A percentile compares a stretch with the other conserved stretches of the same genome.
Conservation (phyloP, 2,329 filamentous ascomycete genomes). For the Cladosporium sp. region DNA sequence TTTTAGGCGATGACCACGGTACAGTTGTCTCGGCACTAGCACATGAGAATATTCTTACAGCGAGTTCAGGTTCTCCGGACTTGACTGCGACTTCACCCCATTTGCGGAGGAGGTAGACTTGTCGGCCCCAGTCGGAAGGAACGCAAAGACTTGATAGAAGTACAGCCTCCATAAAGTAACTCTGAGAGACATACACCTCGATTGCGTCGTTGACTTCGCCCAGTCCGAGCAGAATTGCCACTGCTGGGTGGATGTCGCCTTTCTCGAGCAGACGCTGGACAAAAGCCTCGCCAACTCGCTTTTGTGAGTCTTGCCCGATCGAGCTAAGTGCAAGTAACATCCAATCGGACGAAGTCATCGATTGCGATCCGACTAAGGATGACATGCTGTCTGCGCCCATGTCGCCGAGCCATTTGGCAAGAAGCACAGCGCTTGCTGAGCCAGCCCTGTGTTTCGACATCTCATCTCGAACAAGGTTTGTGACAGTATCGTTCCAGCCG, state of each 20-base stretch:
- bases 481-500: conserved; percentile 84
- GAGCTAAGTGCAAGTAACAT: conserved; percentile 90
- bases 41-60: conserved; percentile 89
- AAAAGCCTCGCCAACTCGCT: conserved; percentile 85
- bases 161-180: conserved; percentile 86
- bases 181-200: conserved; percentile 90
- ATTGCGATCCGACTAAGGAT: conserved; percentile 67
- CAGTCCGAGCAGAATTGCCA: conserved; percentile 86
- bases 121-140: conserved; percentile 84
- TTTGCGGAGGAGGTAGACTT: conserved; percentile 80
- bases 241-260: conserved; percentile 85
- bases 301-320: conserved; percentile 71
- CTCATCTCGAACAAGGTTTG: conserved; percentile 79
- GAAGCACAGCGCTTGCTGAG: conserved; percentile 72
- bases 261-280: conserved; percentile 85
- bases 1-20: conserved; percentile 81
- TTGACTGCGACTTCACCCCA: conserved; percentile 92
- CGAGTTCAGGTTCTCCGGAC: conserved; percentile 81
- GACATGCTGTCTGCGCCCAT: conserved; percentile 76
- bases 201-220: conserved; percentile 92
- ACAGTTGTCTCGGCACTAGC: conserved; percentile 79
- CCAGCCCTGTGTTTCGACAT: conserved; percentile 66
- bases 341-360: conserved; percentile 94
- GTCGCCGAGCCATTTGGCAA: conserved; percentile 90
- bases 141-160: conserved; percentile 79